Conservation (phyloP, 2,329 filamentous ascomycete genomes). For the Stylonectria norvegica region DNA sequence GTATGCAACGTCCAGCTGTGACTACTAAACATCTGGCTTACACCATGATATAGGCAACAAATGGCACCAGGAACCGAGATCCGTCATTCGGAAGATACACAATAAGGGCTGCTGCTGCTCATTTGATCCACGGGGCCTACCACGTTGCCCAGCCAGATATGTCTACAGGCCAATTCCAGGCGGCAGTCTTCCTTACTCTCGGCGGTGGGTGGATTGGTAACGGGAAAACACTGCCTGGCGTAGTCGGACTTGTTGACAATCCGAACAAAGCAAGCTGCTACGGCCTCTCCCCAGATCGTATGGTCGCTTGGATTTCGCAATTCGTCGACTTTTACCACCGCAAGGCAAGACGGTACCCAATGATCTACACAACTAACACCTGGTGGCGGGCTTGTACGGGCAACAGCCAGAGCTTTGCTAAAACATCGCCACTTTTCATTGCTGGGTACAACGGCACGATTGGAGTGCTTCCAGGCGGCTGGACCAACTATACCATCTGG, state of each 20-base stretch:
- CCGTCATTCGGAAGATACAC: slow-evolving; percentile 48
- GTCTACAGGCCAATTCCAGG: slow-evolving; percentile 45
- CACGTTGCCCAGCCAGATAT: slow-evolving; percentile 50
- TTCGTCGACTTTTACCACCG: slow-evolving; percentile 50
- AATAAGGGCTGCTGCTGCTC: slow-evolving; percentile 45
- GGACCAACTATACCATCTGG: slow-evolving; percentile 52
- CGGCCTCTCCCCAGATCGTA: slow-evolving; percentile 42
- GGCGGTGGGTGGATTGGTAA: slow-evolving; percentile 54
- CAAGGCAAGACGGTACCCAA: slow-evolving; percentile 45
- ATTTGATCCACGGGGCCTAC: slow-evolving; percentile 53
- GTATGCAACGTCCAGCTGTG: slow-evolving; percentile 16
- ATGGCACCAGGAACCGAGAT: slow-evolving; percentile 46
- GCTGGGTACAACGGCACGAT: slow-evolving; percentile 41
- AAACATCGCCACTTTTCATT: slow-evolving; percentile 46
- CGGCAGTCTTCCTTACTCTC: slow-evolving; percentile 48
- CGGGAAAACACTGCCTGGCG: slow-evolving; percentile 53
- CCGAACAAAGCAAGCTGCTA: slow-evolving; percentile 40
- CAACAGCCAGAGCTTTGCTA: slow-evolving; percentile 43
- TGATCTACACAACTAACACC: slow-evolving; percentile 50
- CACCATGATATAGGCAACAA: slow-evolving; percentile 45
- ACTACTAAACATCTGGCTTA: neutral
- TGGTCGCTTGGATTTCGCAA: slow-evolving; percentile 51
- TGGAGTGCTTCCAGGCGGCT: slow-evolving; percentile 48
- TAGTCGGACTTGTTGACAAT: slow-evolving; percentile 53
- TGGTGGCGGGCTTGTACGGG: slow-evolving; percentile 56